These are phyloP conservation scores for Coemansia sp. DNA, from an alignment of 192 early-diverging fungal genomes.

Conservation along the genomic window DNA sequence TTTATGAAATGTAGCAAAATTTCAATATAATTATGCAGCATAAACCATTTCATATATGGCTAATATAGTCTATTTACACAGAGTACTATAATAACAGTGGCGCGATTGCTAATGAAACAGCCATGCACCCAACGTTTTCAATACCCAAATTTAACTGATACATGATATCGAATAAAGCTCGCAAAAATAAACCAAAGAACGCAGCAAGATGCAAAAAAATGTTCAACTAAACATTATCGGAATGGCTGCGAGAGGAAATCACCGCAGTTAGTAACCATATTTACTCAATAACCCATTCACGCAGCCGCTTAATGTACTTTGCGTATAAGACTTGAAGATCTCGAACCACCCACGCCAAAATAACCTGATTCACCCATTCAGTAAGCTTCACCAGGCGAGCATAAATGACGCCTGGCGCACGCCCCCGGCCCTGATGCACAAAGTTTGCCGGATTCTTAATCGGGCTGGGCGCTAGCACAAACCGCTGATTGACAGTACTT, in stretches of 20 bases:
- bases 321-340: constrained; percentile 52
- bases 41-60: neutral
- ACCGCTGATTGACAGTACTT: constrained; percentile 14
- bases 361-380: constrained; percentile 51
- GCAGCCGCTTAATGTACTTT: constrained; percentile 54
- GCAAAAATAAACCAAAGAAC: neutral
- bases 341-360: constrained; percentile 52
- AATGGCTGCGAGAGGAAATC: neutral
- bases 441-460: constrained; percentile 45
- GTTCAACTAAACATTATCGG: neutral
- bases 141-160: neutral
- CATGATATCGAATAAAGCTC: neutral
- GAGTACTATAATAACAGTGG: neutral
- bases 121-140: neutral
- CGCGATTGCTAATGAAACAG: neutral
- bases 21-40: neutral
- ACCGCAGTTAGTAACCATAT: neutral
- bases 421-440: constrained; percentile 47
- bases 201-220: neutral
- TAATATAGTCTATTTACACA: neutral
- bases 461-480: constrained; percentile 45
- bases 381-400: constrained; percentile 45
- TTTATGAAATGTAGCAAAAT: neutral
- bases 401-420: constrained; percentile 48
- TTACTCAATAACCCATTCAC: constrained; percentile 54